phyloP scores from a whole-genome alignment of 805 yeast genomes.

The Metschnikowia bowlesiae region DNA sequence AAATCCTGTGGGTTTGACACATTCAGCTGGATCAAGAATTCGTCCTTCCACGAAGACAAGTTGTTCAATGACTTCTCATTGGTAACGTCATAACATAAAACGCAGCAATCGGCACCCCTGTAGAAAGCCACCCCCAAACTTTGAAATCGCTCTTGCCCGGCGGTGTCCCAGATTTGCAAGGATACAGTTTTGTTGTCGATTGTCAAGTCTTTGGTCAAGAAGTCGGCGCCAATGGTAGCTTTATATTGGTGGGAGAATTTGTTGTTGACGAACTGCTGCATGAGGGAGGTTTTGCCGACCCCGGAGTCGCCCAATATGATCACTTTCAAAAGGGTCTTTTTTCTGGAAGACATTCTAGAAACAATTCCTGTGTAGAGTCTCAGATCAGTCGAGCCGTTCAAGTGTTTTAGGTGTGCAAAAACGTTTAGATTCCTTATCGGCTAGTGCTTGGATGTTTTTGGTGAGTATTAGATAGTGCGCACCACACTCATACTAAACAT shows the following conservation, averaged over 20 bases:
- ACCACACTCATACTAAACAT: neutral
- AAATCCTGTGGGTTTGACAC: constrained; percentile 91
- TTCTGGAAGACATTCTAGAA: constrained; percentile 53
- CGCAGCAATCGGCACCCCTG: constrained; percentile 98
- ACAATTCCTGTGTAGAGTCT: neutral
- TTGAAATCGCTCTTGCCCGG: constrained; percentile 75
- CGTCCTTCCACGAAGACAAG: constrained; percentile 90
- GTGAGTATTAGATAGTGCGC: neutral
- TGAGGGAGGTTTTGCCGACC: constrained; percentile 93
- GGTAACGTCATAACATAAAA: constrained; percentile 91
- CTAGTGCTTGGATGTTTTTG: neutral
- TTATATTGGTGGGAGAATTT: constrained; percentile 94
- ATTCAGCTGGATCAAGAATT: constrained; percentile 88
- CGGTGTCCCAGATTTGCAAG: constrained; percentile 65
- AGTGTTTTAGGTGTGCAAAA: too few species aligned
- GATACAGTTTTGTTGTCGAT: constrained; percentile 81
- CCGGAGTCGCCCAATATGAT: constrained; percentile 96
- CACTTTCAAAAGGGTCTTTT: constrained; percentile 75
- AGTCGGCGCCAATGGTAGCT: constrained; percentile 98
- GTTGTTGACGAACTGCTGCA: constrained; percentile 96
- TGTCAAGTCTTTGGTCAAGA: constrained; percentile 82
- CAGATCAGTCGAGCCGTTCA: neutral
- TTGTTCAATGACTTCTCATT: constrained; percentile 90
- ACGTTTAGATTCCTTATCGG: neutral
- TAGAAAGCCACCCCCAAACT: constrained; percentile 95